Percentiles rank a stretch among this genome's conserved stretches.
phyloP scores from a whole-genome alignment of 2,329 filamentous ascomycete genomes.

The Xylariales sp. region DNA sequence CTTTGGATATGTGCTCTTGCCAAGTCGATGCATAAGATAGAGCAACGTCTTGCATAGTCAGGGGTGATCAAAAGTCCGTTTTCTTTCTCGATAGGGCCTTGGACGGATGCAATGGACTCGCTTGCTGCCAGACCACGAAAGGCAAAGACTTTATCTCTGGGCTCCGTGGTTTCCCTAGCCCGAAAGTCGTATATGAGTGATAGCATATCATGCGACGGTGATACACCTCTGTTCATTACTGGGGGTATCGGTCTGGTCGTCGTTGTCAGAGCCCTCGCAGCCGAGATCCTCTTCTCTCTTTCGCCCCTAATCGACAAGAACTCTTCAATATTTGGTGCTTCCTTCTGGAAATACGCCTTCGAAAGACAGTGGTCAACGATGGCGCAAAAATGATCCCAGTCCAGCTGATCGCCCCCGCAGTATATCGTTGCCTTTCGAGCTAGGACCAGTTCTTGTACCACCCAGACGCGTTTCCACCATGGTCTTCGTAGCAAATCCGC shows the following conservation, averaged over 20 bases:
- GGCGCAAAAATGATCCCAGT: background rate
- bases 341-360: background rate
- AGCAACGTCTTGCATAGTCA: background rate
- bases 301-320: background rate
- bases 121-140: background rate
- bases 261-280: background rate
- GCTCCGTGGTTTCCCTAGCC: background rate
- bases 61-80: background rate
- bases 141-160: background rate
- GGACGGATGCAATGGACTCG: too few relatives aligned
- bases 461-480: conserved; percentile 8
- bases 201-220: background rate
- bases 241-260: background rate
- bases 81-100: too few relatives aligned
- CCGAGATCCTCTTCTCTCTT: background rate
- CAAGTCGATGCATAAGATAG: background rate
- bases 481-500: background rate
- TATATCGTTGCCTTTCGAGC: background rate
- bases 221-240: background rate
- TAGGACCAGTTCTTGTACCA: conserved; percentile 12
- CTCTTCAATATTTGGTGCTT: background rate
- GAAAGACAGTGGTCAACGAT: background rate
- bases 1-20: background rate
- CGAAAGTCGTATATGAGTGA: background rate
- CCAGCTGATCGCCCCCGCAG: background rate